Conservation (phyloP, 1,284 basidiomycete species). For the Phellopilus nigrolimitatus region DNA sequence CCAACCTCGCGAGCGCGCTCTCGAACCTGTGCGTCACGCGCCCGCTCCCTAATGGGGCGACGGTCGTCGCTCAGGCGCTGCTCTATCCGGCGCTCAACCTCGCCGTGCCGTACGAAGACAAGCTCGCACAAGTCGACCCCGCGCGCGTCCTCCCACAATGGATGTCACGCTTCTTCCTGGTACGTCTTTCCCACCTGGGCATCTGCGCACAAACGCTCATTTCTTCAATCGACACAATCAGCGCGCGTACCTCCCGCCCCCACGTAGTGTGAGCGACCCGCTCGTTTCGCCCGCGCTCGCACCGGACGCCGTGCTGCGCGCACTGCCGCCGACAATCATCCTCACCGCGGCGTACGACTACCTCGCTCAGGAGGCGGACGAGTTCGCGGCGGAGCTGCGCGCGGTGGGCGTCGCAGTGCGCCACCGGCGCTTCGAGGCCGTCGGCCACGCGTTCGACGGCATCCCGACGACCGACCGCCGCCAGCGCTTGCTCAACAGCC, state of each 20-base stretch:
- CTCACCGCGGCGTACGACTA: slow-evolving; percentile 27
- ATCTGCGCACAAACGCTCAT: background rate
- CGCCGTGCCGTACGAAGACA: slow-evolving; percentile 24
- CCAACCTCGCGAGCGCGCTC: slow-evolving; percentile 25
- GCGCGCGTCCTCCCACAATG: slow-evolving; percentile 24
- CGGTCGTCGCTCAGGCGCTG: slow-evolving; percentile 21
- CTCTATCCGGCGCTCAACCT: slow-evolving; percentile 26
- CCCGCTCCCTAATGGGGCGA: slow-evolving; percentile 19
- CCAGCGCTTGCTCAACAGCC: slow-evolving; percentile 21
- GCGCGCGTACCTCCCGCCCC: slow-evolving; percentile 24
- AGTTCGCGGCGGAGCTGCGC: slow-evolving; percentile 22
- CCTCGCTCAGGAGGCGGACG: slow-evolving; percentile 26
- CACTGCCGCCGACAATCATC: slow-evolving; percentile 24
- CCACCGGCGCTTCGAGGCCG: slow-evolving; percentile 23
- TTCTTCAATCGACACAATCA: background rate
- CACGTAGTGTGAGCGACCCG: slow-evolving; percentile 21
- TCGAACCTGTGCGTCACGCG: slow-evolving; percentile 18
- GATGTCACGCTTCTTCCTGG: slow-evolving; percentile 25
- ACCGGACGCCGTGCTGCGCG: slow-evolving; percentile 18
- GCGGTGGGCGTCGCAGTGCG: slow-evolving; percentile 19
- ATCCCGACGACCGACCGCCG: slow-evolving; percentile 22
- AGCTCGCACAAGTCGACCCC: slow-evolving; percentile 24
- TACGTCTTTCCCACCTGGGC: background rate
- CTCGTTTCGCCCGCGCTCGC: slow-evolving; percentile 25
- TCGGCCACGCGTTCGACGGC: slow-evolving; percentile 28